Base-by-base conservation (phyloP, 257 asterid species). In the Solanum etuberosum region DNA sequence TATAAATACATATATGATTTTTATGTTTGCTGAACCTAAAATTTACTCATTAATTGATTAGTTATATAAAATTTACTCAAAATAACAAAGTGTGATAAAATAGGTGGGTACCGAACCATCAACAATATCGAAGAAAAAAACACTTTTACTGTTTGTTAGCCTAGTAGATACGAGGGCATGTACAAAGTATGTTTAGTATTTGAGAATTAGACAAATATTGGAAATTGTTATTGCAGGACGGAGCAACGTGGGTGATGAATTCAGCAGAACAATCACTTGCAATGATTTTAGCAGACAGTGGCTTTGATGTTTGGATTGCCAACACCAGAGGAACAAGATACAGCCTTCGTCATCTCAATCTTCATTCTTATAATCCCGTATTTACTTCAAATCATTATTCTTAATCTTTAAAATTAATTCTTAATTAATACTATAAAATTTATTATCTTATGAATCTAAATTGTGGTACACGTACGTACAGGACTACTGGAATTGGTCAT, bases 401-500 rank as follows among this genome's bases (percentile, higher is more conserved):
- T 43, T 15, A 25, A 42, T 15, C 23, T n/a, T 12, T 77, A 7
- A n/a, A n/a, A n/a, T n/a, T n/a, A n/a, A n/a, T n/a, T 1, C 12
- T 43, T 13, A 38, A 4, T n/a, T 40, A 23, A 3, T 38, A 12
- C 5, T 35, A 40, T 32, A 16, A 8, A 21, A 10, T n/a, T n/a
- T 23, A 59, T 9, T 57, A 0, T 76, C 34, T 76, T 38, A 76
- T 27, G 32, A 40, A 16, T 23, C 9, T 16, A 77, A 29, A 32
- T 72, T 71, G 18, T 42, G 87, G 77, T 27, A 12, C 31, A 37
- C 54, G 54, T 38, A 43, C 16, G 54, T 54, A 54, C 84, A 91
- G 92, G 91, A 86, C 34, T 91, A 77, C 85, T 91, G 93, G 93
- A 89, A 91, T 59, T 91, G 93, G 93, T 89, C 93, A n/a, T 91